A percentile compares a stretch with the other conserved stretches of the same genome.
phyloP scores from a whole-genome alignment of 768 basidiomycete genomes.

The Cubamyces sp. region DNA sequence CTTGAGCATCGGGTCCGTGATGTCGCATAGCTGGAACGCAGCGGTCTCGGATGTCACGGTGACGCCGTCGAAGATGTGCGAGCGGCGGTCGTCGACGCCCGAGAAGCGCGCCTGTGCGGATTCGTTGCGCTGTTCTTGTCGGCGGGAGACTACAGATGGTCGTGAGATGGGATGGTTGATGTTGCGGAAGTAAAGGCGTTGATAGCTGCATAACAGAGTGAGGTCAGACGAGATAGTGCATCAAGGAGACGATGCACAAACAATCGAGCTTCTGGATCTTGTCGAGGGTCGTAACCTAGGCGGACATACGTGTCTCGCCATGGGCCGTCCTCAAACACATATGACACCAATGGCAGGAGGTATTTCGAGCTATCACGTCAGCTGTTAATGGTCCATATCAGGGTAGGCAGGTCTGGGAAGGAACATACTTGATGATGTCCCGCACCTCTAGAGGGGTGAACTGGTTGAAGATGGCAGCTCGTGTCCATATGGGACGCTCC shows the following conservation, averaged over 20 bases:
- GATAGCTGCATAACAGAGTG: constrained; percentile 64
- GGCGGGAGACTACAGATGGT: constrained; percentile 73
- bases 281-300: constrained; percentile 89
- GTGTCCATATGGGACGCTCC: constrained; percentile 86
- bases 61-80: constrained; percentile 90
- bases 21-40: constrained; percentile 94
- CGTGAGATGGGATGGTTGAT: constrained; percentile 79
- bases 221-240: not conserved
- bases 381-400: not conserved
- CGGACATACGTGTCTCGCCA: constrained; percentile 89
- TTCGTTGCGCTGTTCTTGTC: constrained; percentile 57
- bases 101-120: constrained; percentile 40
- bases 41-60: constrained; percentile 83
- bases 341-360: constrained; percentile 79
- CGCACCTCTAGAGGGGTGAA: constrained; percentile 68
- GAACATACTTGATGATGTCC: constrained; percentile 73
- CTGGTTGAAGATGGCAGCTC: constrained; percentile 84
- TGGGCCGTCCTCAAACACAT: constrained; percentile 92
- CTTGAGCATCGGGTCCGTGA: constrained; percentile 82
- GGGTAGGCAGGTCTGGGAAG: not conserved
- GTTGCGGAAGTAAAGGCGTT: constrained; percentile 90
- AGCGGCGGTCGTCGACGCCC: constrained; percentile 37
- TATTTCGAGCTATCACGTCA: constrained; percentile 66
- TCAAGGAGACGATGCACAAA: constrained; percentile 43
- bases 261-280: constrained; percentile 74